Conservation (phyloP, 805 yeast species). For the Sugiyamaella boreocaroliniensis region DNA sequence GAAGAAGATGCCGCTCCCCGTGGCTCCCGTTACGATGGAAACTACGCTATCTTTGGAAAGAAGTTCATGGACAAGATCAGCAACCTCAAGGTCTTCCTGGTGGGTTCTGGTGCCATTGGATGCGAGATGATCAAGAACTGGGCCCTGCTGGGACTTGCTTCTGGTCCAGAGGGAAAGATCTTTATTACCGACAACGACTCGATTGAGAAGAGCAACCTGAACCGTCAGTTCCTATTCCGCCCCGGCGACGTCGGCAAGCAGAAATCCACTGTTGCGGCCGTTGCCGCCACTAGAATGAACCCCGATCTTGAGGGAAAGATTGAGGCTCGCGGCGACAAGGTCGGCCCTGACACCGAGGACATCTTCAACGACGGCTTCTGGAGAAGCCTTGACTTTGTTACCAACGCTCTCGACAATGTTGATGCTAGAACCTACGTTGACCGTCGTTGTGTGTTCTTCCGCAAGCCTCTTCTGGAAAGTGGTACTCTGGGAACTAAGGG, state of each 20-base stretch:
- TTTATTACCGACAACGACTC: conserved; percentile 88
- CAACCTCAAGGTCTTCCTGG: conserved; percentile 78
- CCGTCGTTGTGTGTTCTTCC: conserved; percentile 89
- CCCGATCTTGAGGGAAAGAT: conserved; percentile 76
- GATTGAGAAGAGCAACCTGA: conserved; percentile 91
- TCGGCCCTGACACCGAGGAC: conserved; percentile 87
- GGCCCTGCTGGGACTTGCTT: conserved; percentile 94
- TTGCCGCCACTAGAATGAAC: conserved; percentile 79
- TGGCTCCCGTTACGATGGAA: conserved; percentile 85
- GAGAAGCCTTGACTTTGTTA: conserved; percentile 77
- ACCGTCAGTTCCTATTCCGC: conserved; percentile 93
- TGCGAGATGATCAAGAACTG: conserved; percentile 98
- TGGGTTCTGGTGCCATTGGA: conserved; percentile 98
- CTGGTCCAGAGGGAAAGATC: conserved; percentile 84
- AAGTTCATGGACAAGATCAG: conserved; percentile 66
- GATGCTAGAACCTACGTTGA: conserved; percentile 98
- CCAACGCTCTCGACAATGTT: conserved; percentile 94
- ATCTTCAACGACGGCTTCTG: conserved; percentile 82
- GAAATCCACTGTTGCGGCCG: conserved; percentile 86
- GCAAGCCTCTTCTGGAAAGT: conserved; percentile 85
- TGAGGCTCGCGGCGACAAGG: conserved; percentile 72
- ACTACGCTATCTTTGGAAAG: conserved; percentile 88
- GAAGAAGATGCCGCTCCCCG: conserved; percentile 68
- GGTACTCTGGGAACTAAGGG: conserved; percentile 99
- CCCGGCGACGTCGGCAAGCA: conserved; percentile 88